Evolutionary conservation across 805 yeast species (phyloP).

Genomic region (Ogataea nitratoaversa): DNA sequence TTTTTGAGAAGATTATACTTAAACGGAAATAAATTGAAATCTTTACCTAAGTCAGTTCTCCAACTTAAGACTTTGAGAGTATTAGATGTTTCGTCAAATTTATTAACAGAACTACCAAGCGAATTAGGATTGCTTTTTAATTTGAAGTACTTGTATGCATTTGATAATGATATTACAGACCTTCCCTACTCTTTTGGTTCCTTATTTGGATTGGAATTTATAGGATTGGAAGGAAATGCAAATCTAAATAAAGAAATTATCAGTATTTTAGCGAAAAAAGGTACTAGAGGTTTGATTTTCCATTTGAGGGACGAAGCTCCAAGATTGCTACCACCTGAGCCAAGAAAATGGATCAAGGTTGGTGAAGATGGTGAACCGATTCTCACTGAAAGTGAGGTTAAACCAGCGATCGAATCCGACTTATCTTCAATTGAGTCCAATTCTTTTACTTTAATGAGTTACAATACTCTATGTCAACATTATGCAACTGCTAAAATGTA

Average conservation of each 20-base stretch:
- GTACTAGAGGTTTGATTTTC: conserved; percentile 77
- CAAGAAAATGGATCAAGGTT: conserved; percentile 79
- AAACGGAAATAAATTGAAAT: conserved; percentile 74
- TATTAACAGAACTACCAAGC: conserved; percentile 65
- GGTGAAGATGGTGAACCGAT: conserved; percentile 69
- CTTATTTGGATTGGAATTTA: conserved; percentile 73
- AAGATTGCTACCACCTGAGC: conserved; percentile 56
- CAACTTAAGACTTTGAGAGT: conserved; percentile 71
- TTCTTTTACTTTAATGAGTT: conserved; percentile 74
- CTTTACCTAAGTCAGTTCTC: conserved; percentile 64
- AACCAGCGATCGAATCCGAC: conserved; percentile 22
- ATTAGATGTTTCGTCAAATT: conserved; percentile 79
- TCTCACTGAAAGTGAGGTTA: conserved; percentile 24
- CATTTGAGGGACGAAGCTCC: conserved; percentile 83
- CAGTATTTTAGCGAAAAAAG: conserved; percentile 69
- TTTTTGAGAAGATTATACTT: conserved; percentile 84
- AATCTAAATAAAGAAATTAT: conserved; percentile 57
- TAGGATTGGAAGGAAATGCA: conserved; percentile 94
- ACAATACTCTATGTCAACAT: conserved; percentile 91
- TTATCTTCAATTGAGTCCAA: conserved; percentile 29
- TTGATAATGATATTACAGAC: conserved; percentile 75
- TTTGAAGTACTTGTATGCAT: conserved; percentile 75
- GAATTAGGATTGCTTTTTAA: conserved; percentile 82
- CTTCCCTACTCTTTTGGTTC: conserved; percentile 86
- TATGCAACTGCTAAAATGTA: conserved; percentile 91